Conservation (phyloP, 768 basidiomycete genomes). For the Mrakia blollopis region DNA sequence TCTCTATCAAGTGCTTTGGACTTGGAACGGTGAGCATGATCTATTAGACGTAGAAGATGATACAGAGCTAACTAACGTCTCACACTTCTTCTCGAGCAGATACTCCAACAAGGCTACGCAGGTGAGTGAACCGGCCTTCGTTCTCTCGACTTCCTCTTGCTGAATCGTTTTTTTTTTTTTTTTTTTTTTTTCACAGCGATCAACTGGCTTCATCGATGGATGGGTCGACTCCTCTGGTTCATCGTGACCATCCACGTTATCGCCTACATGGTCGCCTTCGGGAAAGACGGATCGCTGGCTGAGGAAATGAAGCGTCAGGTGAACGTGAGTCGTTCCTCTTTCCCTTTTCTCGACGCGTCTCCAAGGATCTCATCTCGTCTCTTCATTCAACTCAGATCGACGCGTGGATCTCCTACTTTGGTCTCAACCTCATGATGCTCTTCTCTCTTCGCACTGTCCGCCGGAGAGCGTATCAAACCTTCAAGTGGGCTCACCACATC, state of each 20-base stretch:
- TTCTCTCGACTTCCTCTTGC: background rate
- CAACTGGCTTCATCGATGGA: conserved; percentile 21
- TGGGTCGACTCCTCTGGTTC: conserved; percentile 12
- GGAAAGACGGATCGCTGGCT: background rate
- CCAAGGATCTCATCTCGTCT: background rate
- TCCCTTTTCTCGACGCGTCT: background rate
- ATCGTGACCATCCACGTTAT: conserved; percentile 3
- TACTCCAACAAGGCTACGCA: conserved; percentile 8
- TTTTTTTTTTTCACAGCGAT: background rate
- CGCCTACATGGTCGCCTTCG: conserved; percentile 14
- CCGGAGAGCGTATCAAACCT: background rate
- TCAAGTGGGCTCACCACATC: conserved; percentile 4
- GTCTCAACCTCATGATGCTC: conserved; percentile 11
- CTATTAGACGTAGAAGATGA: too few species aligned
- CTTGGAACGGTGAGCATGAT: background rate
- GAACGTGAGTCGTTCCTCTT: background rate
- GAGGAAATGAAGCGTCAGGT: conserved; percentile 2
- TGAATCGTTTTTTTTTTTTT: too few species aligned
- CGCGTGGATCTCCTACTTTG: conserved; percentile 10
- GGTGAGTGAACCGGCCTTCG: background rate
- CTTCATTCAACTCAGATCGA: background rate
- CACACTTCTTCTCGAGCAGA: background rate
- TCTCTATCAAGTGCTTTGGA: conserved; percentile 2
- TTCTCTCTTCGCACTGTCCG: background rate
- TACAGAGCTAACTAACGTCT: background rate